Evolutionary conservation across 2,329 filamentous ascomycete species (phyloP), one percentile per base, ranked within the genome.

Genomic region (Stenocarpella maydis): DNA sequence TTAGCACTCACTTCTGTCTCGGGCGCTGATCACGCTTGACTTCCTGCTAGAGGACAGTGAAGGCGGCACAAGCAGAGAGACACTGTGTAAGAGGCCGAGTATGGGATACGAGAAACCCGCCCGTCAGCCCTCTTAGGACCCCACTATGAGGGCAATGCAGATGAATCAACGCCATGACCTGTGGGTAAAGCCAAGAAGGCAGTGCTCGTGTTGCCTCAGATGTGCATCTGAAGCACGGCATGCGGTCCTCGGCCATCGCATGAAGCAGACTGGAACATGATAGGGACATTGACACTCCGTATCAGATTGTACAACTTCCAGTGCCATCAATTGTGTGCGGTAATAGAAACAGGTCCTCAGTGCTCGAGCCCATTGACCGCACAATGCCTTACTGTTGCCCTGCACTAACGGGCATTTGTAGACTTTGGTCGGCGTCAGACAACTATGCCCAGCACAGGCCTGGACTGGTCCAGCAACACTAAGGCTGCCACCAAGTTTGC

Each of bases 41-140:
- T 24, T 54, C 17, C n/a, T 19, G 50, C 50, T 53, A 28, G 28
- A 14, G 19, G 50, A 28, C 14, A 6, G 28, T 19, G 19, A 21
- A 17, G 39, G 17, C n/a, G 17, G 26, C 15, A 24, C 54, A 21
- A 28, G 37, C 37, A 43, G 37, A 43, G 34, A 17, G 14, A 4
- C 24, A 31, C 26, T 52, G 49, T 52, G 34, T 19, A 17, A 17
- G 15, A 58, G 15, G 37, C 8, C 37, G 37, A 43, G 28, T 43
- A 43, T 58, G n/a, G 24, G 2, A 26, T 26, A 34, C 15, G 14
- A 9, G 3, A 2, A 21, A 28, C 41, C 21, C 14, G n/a, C 53
- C 53, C 19, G 34, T 58, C 53, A 58, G 53, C 53, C n/a, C 21
- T 58, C 53, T 12, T 4, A 24, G 34, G 53, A 41, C 53, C 53